Percentiles rank a stretch among this genome's conserved stretches.
Evolutionary conservation across 1,139 yeast species (phyloP).

Genomic region (Blastobotrys arbuscula): DNA sequence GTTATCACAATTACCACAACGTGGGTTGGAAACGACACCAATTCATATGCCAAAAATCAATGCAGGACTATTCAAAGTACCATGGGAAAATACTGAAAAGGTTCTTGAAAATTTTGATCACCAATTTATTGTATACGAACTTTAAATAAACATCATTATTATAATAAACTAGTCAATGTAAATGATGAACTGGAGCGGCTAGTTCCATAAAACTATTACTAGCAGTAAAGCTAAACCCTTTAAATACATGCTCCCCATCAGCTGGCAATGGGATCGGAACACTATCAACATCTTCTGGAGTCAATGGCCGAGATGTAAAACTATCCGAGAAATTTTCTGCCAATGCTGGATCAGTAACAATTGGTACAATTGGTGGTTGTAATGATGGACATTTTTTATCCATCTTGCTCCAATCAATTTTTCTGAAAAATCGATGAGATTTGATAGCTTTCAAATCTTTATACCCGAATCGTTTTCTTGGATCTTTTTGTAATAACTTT

Average conservation of each 20-base stretch:
- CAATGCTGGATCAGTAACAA: conserved; percentile 74
- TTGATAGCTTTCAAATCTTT: conserved; percentile 63
- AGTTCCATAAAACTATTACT: conserved; percentile 29
- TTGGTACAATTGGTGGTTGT: conserved; percentile 79
- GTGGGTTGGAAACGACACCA: neutral
- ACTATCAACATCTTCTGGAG: conserved; percentile 28
- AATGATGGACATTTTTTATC: conserved; percentile 41
- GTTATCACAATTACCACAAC: conserved; percentile 34
- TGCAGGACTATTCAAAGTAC: conserved; percentile 73
- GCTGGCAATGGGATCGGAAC: conserved; percentile 17
- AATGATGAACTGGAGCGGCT: conserved; percentile 5
- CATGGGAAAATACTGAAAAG: conserved; percentile 65
- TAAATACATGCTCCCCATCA: conserved; percentile 22
- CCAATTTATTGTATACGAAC: conserved; percentile 42
- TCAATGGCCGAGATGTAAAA: conserved; percentile 66
- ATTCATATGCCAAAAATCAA: conserved; percentile 72
- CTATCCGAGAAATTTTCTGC: conserved; percentile 92
- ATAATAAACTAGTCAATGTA: conserved; percentile 11
- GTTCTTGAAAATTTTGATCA: conserved; percentile 38
- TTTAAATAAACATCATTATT: conserved; percentile 14
- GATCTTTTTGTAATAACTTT: conserved; percentile 68
- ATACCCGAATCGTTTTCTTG: conserved; percentile 62
- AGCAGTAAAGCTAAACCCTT: conserved; percentile 34
- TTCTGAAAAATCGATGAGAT: conserved; percentile 73
- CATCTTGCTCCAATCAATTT: conserved; percentile 68